Evolutionary conservation across 1,284 basidiomycete genomes (phyloP).

Genomic region (Melampsora allii-populina): DNA sequence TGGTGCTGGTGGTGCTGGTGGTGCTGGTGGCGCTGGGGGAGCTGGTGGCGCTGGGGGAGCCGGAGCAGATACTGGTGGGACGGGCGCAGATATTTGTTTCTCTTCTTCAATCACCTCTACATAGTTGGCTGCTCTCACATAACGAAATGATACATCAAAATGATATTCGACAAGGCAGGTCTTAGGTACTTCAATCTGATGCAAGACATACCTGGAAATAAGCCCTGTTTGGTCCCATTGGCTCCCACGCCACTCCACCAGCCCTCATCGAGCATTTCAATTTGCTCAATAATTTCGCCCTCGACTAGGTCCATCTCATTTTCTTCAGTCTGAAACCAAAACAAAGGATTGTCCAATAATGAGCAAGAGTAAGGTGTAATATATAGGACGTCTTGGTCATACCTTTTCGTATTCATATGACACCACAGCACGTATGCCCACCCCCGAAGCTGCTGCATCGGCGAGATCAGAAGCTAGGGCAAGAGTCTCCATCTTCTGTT

Average conservation of each 20-base stretch:
- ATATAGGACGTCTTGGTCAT: background rate
- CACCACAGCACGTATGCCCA: conserved; percentile 57
- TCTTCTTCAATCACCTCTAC: conserved; percentile 65
- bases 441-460: conserved; percentile 1
- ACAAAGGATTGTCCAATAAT: background rate
- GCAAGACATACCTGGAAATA: conserved; percentile 66
- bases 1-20: conserved; percentile 67
- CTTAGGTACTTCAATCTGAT: background rate
- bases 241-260: conserved; percentile 73
- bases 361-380: background rate
- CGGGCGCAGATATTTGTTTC: background rate
- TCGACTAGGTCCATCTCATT: conserved; percentile 77
- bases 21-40: conserved; percentile 59
- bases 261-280: conserved; percentile 65
- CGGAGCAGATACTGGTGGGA: background rate
- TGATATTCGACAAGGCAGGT: background rate
- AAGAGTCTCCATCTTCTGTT: conserved; percentile 45
- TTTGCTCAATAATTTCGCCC: conserved; percentile 74
- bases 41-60: conserved; percentile 11
- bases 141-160: background rate
- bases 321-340: conserved; percentile 58
- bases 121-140: conserved; percentile 64
- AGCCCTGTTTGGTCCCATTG: conserved; percentile 62
- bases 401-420: conserved; percentile 70
- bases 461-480: conserved; percentile 33